These are phyloP conservation scores for Heterobasidion parviporum DNA, from an alignment of 1,284 basidiomycete species.

Conservation along the genomic window DNA sequence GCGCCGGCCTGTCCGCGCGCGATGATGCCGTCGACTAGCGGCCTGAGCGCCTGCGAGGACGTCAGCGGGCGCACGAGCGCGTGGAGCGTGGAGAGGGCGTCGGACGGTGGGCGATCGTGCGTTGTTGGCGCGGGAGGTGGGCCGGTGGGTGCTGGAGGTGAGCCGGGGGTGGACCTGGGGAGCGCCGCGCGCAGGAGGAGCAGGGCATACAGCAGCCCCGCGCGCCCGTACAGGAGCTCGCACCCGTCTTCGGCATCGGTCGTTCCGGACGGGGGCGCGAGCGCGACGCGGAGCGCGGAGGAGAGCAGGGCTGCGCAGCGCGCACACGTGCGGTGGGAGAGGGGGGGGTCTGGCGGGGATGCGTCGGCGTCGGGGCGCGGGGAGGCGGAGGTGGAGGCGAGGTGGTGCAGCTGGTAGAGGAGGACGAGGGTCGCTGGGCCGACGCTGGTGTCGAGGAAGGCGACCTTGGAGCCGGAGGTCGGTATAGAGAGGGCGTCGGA, in stretches of 20 bases:
- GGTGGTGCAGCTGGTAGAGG: conserved; percentile 15
- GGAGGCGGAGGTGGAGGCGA: conserved; percentile 8
- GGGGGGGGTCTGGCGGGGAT: conserved; percentile 10
- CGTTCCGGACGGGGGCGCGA: conserved; percentile 9
- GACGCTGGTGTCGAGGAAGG: conserved; percentile 25
- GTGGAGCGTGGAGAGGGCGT: background rate
- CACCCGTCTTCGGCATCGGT: conserved; percentile 29
- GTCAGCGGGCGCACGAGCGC: background rate
- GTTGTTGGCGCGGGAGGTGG: background rate
- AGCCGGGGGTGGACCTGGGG: background rate
- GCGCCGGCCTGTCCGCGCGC: conserved; percentile 35
- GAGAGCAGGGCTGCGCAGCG: conserved; percentile 14
- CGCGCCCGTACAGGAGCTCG: conserved; percentile 50
- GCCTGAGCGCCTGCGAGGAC: conserved; percentile 14
- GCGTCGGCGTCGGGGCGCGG: no score
- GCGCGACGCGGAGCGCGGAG: conserved; percentile 15
- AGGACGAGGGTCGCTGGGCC: conserved; percentile 23
- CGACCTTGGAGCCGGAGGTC: conserved; percentile 12
- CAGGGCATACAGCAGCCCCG: conserved; percentile 44
- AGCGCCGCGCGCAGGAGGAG: conserved; percentile 28
- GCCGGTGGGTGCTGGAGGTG: no score
- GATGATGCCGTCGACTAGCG: conserved; percentile 38
- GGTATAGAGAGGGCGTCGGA: conserved; percentile 4
- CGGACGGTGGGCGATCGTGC: no score
- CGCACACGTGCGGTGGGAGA: conserved; percentile 10